Conservation (phyloP, 2,329 filamentous ascomycete species). For the Scedosporium apiospermum region DNA sequence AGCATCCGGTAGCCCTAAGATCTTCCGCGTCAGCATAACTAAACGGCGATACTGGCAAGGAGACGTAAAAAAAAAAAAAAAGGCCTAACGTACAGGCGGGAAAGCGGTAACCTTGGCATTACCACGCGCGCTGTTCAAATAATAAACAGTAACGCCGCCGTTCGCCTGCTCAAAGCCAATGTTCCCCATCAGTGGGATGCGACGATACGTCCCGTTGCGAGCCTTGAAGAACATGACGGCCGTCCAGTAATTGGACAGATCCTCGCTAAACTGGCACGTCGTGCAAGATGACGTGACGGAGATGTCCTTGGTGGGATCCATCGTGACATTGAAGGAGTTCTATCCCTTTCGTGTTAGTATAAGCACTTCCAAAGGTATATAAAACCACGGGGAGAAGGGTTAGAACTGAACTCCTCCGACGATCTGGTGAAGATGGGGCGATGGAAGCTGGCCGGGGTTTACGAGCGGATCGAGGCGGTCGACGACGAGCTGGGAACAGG, state of each 20-base stretch:
- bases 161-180: background rate
- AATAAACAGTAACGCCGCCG: slow-evolving; percentile 29
- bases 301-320: slow-evolving; percentile 4
- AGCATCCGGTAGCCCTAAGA: slow-evolving; percentile 43
- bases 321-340: slow-evolving; percentile 23
- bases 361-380: background rate
- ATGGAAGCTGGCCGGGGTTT: slow-evolving; percentile 32
- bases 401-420: slow-evolving; percentile 36
- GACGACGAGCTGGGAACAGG: slow-evolving; percentile 35
- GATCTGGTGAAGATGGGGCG: slow-evolving; percentile 49
- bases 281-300: slow-evolving; percentile 12
- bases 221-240: slow-evolving; percentile 19
- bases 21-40: background rate
- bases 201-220: slow-evolving; percentile 20
- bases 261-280: slow-evolving; percentile 23
- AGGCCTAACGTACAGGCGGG: background rate
- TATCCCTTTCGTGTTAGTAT: background rate
- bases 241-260: slow-evolving; percentile 28
- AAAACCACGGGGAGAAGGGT: background rate
- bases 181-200: slow-evolving; percentile 19
- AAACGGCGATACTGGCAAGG: background rate
- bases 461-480: slow-evolving; percentile 36
- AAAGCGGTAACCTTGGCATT: slow-evolving; percentile 27
- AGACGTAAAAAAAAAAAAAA: too few species aligned
- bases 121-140: slow-evolving; percentile 20